Base-by-base conservation (phyloP, 2,329 filamentous ascomycete genomes). In the Cladosporium velox region DNA sequence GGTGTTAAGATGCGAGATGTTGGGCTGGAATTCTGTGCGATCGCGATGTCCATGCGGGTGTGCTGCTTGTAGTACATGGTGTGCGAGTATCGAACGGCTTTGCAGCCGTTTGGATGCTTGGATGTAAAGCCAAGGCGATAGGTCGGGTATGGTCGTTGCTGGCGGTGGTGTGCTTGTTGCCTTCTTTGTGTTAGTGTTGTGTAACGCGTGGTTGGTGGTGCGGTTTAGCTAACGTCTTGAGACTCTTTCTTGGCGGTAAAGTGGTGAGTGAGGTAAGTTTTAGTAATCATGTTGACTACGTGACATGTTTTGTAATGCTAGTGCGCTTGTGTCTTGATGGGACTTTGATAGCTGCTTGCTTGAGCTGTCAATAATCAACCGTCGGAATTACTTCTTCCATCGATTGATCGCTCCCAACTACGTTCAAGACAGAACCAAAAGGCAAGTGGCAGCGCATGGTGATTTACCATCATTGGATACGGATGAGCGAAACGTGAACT, bases 61-160 rank as follows among this genome's bases (percentile, higher is more conserved):
- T 12, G 14, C 8, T 6, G 5, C 24, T 12, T 47, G 41, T 47
- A 8, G 41, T 47, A 47, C 41, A 24, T 7, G n/a, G 21, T 47
- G 21, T 2, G 41, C 10, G 14, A 47, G n/a, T 21, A 2, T 30
- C 49, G 15, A 7, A 54, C 51, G 28, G 28, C 32, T 55, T 34
- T 30, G 32, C 28, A n/a, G 52, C 26, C 28, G 52, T 55, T 21
- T 55, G 52, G 52, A 55, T 34, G 52, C 52, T 55, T 55, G 18
- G 8, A 26, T 54, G 51, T 32, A 12, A 12, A 34, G 52, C 28
- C n/a, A 6, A 7, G 41, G 41, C 41, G 41, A 21, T 24, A 47
- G 41, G n/a, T 47, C n/a, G n/a, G n/a, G n/a, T 21, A 14, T 35
- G 34, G 38, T 44, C 18, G 18, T 7, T 44, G 4, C 18, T 44